Evolutionary conservation across 805 yeast species (phyloP).

Genomic region (Kodamaea lidongshanica): DNA sequence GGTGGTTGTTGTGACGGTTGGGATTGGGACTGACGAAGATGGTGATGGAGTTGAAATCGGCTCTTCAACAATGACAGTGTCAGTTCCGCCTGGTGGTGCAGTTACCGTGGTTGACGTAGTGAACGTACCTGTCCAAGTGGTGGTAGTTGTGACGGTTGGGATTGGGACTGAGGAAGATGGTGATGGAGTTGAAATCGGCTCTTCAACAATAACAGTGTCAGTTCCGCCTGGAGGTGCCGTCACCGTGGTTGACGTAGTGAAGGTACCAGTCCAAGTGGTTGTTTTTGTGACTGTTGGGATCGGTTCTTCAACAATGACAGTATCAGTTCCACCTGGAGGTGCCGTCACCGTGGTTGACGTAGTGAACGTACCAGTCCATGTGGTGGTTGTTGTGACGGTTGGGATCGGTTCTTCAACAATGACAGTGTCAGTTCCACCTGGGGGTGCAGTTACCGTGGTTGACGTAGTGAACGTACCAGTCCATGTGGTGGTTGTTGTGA

Average conservation of each 20-base stretch:
- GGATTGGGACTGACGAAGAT: conserved; percentile 10
- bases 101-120: conserved; percentile 10
- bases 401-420: conserved; percentile 14
- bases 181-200: too few relatives aligned
- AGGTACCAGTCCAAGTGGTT: conserved; percentile 8
- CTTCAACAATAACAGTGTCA: conserved; percentile 11
- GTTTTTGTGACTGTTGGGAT: conserved; percentile 8
- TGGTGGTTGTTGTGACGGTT: conserved; percentile 9
- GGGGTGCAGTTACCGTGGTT: conserved; percentile 11
- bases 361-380: conserved; percentile 9
- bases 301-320: conserved; percentile 12
- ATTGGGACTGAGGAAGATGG: conserved; percentile 14
- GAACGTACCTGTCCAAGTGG: conserved; percentile 8
- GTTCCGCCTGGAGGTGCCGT: conserved; percentile 10
- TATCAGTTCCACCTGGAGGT: conserved; percentile 8
- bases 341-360: conserved; percentile 6
- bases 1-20: conserved; percentile 9
- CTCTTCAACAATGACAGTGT: conserved; percentile 11
- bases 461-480: conserved; percentile 8
- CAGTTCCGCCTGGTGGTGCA: conserved; percentile 9
- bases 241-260: conserved; percentile 8
- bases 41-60: too few relatives aligned
- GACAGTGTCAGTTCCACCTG: conserved; percentile 9
- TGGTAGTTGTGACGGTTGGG: conserved; percentile 8
- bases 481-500: conserved; percentile 6